Evolutionary conservation across 148 eudicot genomes (phyloP).

Genomic region (Fallopia convolvulus): DNA sequence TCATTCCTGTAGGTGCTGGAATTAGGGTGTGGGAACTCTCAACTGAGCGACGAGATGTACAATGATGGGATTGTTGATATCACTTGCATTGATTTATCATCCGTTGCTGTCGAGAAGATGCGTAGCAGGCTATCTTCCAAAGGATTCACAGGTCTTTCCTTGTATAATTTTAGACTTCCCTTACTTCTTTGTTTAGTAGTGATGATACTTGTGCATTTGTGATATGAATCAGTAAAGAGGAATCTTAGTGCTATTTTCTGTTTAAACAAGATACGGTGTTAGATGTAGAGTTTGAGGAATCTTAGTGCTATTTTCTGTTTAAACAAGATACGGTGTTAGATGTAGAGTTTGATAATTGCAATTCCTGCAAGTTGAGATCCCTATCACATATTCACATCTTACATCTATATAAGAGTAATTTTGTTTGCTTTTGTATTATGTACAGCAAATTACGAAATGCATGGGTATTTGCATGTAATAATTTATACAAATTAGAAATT

Average conservation of each 20-base stretch:
- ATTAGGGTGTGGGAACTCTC: constrained; percentile 96
- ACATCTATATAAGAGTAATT: not conserved
- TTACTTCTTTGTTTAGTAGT: not conserved
- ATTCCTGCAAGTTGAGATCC: not conserved
- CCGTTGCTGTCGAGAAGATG: constrained; percentile 78
- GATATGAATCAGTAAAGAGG: not conserved
- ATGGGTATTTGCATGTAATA: not conserved
- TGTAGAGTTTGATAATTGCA: not conserved
- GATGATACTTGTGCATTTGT: not conserved
- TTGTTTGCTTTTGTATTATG: not conserved
- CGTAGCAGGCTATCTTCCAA: constrained; percentile 40
- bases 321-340: not conserved
- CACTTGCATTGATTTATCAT: constrained; percentile 85
- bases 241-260: not conserved
- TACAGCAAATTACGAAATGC: not conserved
- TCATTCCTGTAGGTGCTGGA: constrained; percentile 53
- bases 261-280: not conserved
- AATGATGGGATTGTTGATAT: constrained; percentile 61
- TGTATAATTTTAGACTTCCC: not conserved
- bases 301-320: too few relatives aligned
- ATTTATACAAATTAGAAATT: not conserved
- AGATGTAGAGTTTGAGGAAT: not conserved
- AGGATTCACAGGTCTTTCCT: constrained; percentile 56
- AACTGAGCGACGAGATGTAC: constrained; percentile 73
- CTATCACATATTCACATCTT: too few relatives aligned